Evolutionary conservation across 257 asterid species (phyloP).

Genomic region (Gardenia jasminoides): DNA sequence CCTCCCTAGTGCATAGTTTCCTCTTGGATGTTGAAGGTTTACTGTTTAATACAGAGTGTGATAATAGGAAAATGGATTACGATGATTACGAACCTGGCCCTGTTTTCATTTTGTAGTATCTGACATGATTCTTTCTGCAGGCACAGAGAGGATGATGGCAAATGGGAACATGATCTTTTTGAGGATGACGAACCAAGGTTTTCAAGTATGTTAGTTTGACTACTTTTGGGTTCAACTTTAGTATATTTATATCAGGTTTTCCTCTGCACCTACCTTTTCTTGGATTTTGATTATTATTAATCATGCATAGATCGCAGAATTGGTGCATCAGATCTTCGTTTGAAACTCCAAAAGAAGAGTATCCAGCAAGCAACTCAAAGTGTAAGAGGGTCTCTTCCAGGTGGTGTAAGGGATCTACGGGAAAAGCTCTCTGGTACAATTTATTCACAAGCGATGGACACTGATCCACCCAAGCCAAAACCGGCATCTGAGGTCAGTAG

Average conservation of each 20-base stretch:
- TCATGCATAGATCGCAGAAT: constrained; percentile 56
- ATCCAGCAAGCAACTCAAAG: constrained; percentile 49
- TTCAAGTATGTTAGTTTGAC: constrained; percentile 44
- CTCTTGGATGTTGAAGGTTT: not conserved
- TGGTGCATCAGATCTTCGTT: constrained; percentile 82
- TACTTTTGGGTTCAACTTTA: constrained; percentile 13
- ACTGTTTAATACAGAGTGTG: not conserved
- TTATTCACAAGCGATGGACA: constrained; percentile 50
- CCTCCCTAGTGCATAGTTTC: not conserved
- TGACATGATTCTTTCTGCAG: constrained; percentile 46
- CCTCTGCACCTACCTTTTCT: not conserved
- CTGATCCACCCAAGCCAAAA: constrained; percentile 42
- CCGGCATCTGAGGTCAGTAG: constrained; percentile 58
- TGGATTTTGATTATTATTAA: constrained; percentile 18
- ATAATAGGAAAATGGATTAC: not conserved
- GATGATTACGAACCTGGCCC: not conserved
- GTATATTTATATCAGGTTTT: constrained; percentile 12
- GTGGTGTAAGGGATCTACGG: constrained; percentile 83
- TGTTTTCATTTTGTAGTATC: constrained; percentile 21
- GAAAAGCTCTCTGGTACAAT: constrained; percentile 85
- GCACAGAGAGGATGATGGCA: constrained; percentile 80
- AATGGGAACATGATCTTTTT: constrained; percentile 89
- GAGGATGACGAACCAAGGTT: constrained; percentile 40
- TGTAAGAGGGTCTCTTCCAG: constrained; percentile 55
- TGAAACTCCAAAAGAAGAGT: constrained; percentile 86